These are phyloP conservation scores for Prunus fruticosa DNA, from an alignment of 306 rosid species.

Conservation along the genomic window DNA sequence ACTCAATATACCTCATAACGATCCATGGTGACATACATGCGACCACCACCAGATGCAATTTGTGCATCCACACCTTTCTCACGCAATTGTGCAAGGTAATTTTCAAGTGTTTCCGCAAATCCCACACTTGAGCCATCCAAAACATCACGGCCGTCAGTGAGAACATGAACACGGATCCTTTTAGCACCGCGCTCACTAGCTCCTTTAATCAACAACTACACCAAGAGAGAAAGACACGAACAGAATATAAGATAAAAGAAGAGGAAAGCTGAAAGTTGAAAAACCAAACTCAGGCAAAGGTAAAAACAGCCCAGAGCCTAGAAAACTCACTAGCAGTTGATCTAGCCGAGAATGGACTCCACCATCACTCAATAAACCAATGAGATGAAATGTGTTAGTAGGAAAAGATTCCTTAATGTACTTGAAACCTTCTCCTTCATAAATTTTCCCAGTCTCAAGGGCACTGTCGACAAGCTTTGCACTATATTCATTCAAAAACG, in stretches of 20 bases:
- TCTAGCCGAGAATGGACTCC: slow-evolving; percentile 92
- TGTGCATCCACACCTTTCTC: slow-evolving; percentile 83
- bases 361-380: slow-evolving; percentile 86
- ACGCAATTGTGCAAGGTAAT: slow-evolving; percentile 65
- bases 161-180: slow-evolving; percentile 82
- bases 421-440: slow-evolving; percentile 76
- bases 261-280: not conserved
- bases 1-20: slow-evolving; percentile 74
- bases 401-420: slow-evolving; percentile 67
- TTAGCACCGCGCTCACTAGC: slow-evolving; percentile 71
- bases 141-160: slow-evolving; percentile 99
- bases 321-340: slow-evolving; percentile 54
- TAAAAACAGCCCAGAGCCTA: not conserved
- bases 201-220: slow-evolving; percentile 90
- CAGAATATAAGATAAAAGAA: slow-evolving; percentile 7
- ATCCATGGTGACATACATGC: slow-evolving; percentile 98
- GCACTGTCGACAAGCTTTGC: slow-evolving; percentile 97
- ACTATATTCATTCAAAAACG: slow-evolving; percentile 30
- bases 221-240: not conserved
- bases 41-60: slow-evolving; percentile 98
- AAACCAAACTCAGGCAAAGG: not conserved
- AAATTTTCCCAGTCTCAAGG: slow-evolving; percentile 85
- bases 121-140: slow-evolving; percentile 91
- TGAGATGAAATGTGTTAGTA: slow-evolving; percentile 79
- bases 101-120: slow-evolving; percentile 81